These are phyloP conservation scores for Nothophytophthora sp. DNA, from an alignment of 352 stramenopile species.

Conservation along the genomic window DNA sequence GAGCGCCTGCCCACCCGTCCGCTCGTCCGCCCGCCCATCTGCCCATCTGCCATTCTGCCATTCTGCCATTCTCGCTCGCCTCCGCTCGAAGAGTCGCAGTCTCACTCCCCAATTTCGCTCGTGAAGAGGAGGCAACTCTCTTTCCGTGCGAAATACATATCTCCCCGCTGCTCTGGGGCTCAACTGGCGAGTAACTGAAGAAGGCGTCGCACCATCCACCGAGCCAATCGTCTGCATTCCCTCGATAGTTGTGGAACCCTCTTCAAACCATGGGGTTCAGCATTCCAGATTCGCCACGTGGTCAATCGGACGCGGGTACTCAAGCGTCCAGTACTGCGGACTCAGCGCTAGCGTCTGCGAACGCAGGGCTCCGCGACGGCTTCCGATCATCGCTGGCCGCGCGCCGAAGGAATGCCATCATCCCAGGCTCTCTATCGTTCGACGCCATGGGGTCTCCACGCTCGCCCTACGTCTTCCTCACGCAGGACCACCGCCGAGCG, in stretches of 20 bases:
- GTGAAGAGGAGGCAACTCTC: constrained; percentile 1
- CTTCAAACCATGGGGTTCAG: constrained; percentile 75
- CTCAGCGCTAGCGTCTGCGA: neutral
- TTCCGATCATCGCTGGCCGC: constrained; percentile 23
- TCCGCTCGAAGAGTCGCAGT: neutral
- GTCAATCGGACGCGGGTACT: constrained; percentile 8
- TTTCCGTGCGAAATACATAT: constrained; percentile 24
- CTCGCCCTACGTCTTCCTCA: constrained; percentile 39
- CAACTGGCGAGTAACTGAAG: neutral
- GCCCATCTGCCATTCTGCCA: too few species aligned
- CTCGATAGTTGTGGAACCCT: neutral
- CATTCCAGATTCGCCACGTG: constrained; percentile 57
- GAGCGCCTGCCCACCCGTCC: neutral
- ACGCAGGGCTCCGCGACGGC: constrained; percentile 14
- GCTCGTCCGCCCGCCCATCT: neutral
- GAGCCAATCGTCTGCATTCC: too few species aligned
- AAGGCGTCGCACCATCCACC: too few species aligned
- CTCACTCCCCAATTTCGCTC: constrained; percentile 26
- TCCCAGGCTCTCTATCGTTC: constrained; percentile 42
- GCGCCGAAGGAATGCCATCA: constrained; percentile 61
- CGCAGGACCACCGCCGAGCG: constrained; percentile 28
- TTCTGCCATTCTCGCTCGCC: neutral
- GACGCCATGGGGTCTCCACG: constrained; percentile 44
- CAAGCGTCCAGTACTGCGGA: constrained; percentile 5
- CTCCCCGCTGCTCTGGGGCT: neutral